These are phyloP conservation scores for Penicillium steckii DNA, from an alignment of 495 filamentous ascomycete genomes.

Conservation along the genomic window DNA sequence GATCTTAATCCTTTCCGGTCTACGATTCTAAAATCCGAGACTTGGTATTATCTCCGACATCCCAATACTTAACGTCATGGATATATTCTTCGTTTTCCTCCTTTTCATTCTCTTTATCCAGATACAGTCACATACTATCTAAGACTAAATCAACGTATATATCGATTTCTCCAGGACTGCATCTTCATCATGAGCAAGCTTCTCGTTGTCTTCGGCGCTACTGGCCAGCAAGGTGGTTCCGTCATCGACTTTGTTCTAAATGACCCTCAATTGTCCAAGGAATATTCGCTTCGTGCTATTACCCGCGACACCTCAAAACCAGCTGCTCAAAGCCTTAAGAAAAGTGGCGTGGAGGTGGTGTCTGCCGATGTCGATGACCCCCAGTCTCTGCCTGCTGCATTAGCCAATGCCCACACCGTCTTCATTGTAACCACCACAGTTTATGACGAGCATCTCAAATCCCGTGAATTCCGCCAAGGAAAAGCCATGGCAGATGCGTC, in stretches of 20 bases:
- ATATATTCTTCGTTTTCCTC: too few species aligned
- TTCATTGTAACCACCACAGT: constrained; percentile 46
- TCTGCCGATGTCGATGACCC: constrained; percentile 41
- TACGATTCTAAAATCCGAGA: too few species aligned
- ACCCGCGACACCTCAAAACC: constrained; percentile 36
- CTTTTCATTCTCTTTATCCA: too few species aligned
- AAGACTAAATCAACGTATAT: too few species aligned
- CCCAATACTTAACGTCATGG: too few species aligned
- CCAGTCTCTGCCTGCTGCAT: constrained; percentile 39
- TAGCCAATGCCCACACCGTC: constrained; percentile 46
- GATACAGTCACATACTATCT: too few species aligned
- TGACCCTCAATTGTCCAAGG: constrained; percentile 44
- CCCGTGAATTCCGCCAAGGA: constrained; percentile 36
- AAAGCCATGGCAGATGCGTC: constrained; percentile 49
- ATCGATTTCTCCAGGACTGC: neutral
- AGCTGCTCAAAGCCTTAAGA: constrained; percentile 23
- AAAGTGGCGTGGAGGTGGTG: constrained; percentile 48
- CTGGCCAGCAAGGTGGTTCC: constrained; percentile 61
- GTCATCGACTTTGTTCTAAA: constrained; percentile 51
- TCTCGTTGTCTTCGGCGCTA: constrained; percentile 61
- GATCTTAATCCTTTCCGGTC: too few species aligned
- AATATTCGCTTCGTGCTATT: constrained; percentile 55
- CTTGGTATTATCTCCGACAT: too few species aligned
- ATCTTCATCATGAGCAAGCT: constrained; percentile 41
- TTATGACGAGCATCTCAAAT: constrained; percentile 29